phyloP scores from a whole-genome alignment of 2,329 filamentous ascomycete genomes.

The Didymella glomerata region DNA sequence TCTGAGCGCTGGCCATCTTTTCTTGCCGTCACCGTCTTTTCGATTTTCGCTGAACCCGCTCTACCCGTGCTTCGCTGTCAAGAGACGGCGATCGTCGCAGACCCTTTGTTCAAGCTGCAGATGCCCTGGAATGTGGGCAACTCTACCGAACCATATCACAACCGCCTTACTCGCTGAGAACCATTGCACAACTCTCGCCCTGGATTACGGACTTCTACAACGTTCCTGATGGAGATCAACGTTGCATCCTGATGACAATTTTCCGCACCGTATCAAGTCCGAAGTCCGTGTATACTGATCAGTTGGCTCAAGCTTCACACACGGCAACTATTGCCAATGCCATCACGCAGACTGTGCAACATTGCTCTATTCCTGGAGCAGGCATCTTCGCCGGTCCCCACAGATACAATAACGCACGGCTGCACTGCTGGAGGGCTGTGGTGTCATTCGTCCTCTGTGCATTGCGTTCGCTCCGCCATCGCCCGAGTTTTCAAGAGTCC shows the following conservation, averaged over 20 bases:
- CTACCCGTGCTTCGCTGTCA: constrained; percentile 19
- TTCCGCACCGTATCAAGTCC: constrained; percentile 13
- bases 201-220: constrained; percentile 9
- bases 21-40: constrained; percentile 24
- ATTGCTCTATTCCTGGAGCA: constrained; percentile 21
- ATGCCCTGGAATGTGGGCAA: constrained; percentile 15
- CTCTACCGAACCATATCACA: constrained; percentile 14
- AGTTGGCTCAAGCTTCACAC: constrained; percentile 8
- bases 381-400: constrained; percentile 20
- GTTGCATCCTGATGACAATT: constrained; percentile 4
- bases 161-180: constrained; percentile 8
- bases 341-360: constrained; percentile 21
- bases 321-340: constrained; percentile 17
- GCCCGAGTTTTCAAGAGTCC: constrained; percentile 12
- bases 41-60: constrained; percentile 23
- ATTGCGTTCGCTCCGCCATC: constrained; percentile 9
- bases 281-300: constrained; percentile 13
- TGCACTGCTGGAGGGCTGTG: constrained; percentile 10
- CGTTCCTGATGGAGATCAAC: neutral
- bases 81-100: constrained; percentile 17
- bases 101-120: constrained; percentile 10
- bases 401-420: constrained; percentile 21
- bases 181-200: neutral
- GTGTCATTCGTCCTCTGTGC: constrained; percentile 21
- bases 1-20: constrained; percentile 16